Conservation (phyloP, 176 grass and related monocot species). For the Rhynchospora tenuis region DNA sequence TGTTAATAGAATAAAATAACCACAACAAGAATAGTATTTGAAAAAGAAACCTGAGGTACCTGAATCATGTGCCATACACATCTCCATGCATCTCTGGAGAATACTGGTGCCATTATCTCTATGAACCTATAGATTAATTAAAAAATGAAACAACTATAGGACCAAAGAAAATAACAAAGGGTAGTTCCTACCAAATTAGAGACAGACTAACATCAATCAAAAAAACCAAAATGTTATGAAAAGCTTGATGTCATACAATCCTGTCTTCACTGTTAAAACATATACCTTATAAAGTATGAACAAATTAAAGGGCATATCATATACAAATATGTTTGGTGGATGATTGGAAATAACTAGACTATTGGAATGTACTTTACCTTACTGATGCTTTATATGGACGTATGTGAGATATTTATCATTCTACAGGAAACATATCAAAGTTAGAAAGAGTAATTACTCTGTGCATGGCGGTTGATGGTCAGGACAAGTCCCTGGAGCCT, state of each 20-base stretch:
- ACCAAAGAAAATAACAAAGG: too few relatives aligned
- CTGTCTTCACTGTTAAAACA: too few relatives aligned
- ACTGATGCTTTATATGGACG: not conserved
- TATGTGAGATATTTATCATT: not conserved
- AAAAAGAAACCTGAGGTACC: not conserved
- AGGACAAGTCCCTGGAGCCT: not conserved
- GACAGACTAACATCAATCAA: not conserved
- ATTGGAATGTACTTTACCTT: not conserved
- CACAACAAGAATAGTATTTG: not conserved
- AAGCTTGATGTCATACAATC: not conserved
- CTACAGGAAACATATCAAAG: not conserved
- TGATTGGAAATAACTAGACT: not conserved
- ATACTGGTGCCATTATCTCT: slow-evolving; percentile 33
- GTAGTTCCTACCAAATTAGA: not conserved
- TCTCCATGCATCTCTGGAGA: slow-evolving; percentile 34
- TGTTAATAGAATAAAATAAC: not conserved
- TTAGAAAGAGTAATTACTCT: slow-evolving; percentile 1
- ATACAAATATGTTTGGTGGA: not conserved
- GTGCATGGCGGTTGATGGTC: slow-evolving; percentile 28
- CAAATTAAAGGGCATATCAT: not conserved
- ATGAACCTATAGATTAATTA: slow-evolving; percentile 19
- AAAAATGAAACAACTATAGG: not conserved
- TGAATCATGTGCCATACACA: slow-evolving; percentile 43
- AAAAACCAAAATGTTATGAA: not conserved
- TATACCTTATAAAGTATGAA: not conserved